Evolutionary conservation across 352 stramenopile species (phyloP), one percentile per base, ranked within the genome.

Genomic region (Phytophthora hybrid): DNA sequence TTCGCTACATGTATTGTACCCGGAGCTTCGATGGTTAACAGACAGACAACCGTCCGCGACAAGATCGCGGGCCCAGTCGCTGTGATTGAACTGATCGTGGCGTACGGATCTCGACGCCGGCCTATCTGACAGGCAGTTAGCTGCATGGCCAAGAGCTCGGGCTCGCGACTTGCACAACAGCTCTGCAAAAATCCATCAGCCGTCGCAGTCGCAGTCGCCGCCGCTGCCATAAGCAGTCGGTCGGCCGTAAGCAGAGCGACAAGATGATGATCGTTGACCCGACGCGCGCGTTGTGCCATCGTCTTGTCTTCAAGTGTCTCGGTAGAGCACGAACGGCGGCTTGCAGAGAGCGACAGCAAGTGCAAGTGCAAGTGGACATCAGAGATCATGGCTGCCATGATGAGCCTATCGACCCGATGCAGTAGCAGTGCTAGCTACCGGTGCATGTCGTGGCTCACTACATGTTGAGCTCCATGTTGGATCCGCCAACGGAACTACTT

Each of bases 161-260:
- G 61, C 62, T 78, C 37, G 60, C 56, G 51, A 67, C 71, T 69
- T 70, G 58, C 37, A 74, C 58, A 74, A 44, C 58, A 64, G 59
- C 69, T 76, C 69, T 49, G 39, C 57, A 75, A 78, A 51, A 75
- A 78, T 78, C 67, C 71, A 78, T 56, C 71, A 56, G 47, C 54
- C n/a, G 14, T 14, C 11, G 31, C 4, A n/a, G n/a, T n/a, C n/a
- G n/a, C n/a, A 61, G 31, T 37, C 63, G 23, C 53, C 21, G 51
- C 44, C 59, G 32, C 54, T 18, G 37, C 41, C n/a, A 34, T 23
- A 66, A 58, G 32, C 37, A 26, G n/a, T 44, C 18, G 44, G n/a
- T 29, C 18, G 44, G 31, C 55, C 37, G 49, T 76, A 73, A 76
- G 57, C 63, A 59, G 57, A 19, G 64, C 52, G 46, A 53, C 39